Evolutionary conservation across 768 basidiomycete genomes (phyloP), one percentile per base, ranked within the genome.

Genomic region (Suillus alpinus): DNA sequence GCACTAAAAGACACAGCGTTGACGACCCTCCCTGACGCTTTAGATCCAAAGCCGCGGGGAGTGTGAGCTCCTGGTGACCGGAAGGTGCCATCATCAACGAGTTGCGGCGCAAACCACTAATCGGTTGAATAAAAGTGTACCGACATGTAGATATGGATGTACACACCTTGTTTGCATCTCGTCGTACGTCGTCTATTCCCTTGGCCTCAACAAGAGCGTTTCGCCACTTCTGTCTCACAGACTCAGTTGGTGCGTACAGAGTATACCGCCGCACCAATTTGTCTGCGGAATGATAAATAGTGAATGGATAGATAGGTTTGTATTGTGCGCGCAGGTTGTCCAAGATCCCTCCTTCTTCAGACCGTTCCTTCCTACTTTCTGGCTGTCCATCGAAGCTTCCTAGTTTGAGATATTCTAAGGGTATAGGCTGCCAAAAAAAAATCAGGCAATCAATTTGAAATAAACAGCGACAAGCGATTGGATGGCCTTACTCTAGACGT

Each of bases 331-430:
- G 81, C 39, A 86, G 75, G 51, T 74, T 78, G 59, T 87, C 86
- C 37, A 89, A 72, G 13, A 89, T 71, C 14, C 82, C 69, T 40
- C 83, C 81, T 52, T 84, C 86, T 55, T 89, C 86, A 16, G 77
- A 66, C 47, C 81, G 81, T 63, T 88, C 89, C 68, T 82, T 86
- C 37, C 90, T 83, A 52, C 73, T 77, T 64, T 92, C 92, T 5
- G 85, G 75, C 6, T 82, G 76, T 1, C 69, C 78, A 20, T 80
- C 77, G 68, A 94, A 94, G 16, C 81, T 74, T 32, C 82, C 91
- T 8, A 93, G 78, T 18, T 84, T 85, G n/a, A 94, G 81, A 64
- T 87, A 93, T 40, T 89, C 87, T 2, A 94, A 74, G 4, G 91
- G 88, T 58, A 94, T 83, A 32, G 92, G 92, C 92, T 94, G 63